Percentiles rank a stretch among this genome's conserved stretches.
Conservation (phyloP, 1,284 basidiomycete species). For the Heimioporus retisporus region DNA sequence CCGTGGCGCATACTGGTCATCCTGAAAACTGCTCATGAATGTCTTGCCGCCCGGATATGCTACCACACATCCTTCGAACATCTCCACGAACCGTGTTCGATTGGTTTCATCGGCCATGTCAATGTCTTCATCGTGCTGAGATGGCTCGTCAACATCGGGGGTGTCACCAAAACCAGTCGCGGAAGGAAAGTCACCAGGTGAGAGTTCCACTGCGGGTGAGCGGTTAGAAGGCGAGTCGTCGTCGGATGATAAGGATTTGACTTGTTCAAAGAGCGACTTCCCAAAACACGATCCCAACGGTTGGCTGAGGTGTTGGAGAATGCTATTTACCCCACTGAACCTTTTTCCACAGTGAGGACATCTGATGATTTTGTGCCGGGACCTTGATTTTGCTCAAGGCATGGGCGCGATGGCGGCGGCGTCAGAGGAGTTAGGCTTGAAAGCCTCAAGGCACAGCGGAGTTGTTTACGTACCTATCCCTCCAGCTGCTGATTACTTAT, state of each 20-base stretch:
- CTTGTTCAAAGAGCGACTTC: neutral
- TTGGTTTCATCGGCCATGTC: too few species aligned
- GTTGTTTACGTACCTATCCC: neutral
- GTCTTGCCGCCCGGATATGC: constrained; percentile 5
- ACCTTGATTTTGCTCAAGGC: neutral
- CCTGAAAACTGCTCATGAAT: constrained; percentile 6
- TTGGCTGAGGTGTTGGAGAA: constrained; percentile 1
- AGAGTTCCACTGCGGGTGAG: too few species aligned
- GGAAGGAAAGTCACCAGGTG: too few species aligned
- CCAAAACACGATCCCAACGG: neutral
- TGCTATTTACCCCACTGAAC: neutral
- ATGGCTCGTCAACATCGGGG: too few species aligned
- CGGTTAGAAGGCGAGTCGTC: too few species aligned
- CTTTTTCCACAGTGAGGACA: neutral
- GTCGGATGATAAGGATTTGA: too few species aligned
- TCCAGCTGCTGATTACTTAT: too few species aligned
- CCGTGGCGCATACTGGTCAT: constrained; percentile 2
- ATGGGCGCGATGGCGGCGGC: neutral
- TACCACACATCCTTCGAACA: neutral
- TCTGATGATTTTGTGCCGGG: neutral
- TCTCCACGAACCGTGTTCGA: neutral
- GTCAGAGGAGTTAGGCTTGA: neutral
- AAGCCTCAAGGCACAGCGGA: neutral
- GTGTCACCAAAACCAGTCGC: too few species aligned
- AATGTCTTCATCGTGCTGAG: too few species aligned